Conservation (phyloP, 1,284 basidiomycete species). For the Boletus subluridellus region DNA sequence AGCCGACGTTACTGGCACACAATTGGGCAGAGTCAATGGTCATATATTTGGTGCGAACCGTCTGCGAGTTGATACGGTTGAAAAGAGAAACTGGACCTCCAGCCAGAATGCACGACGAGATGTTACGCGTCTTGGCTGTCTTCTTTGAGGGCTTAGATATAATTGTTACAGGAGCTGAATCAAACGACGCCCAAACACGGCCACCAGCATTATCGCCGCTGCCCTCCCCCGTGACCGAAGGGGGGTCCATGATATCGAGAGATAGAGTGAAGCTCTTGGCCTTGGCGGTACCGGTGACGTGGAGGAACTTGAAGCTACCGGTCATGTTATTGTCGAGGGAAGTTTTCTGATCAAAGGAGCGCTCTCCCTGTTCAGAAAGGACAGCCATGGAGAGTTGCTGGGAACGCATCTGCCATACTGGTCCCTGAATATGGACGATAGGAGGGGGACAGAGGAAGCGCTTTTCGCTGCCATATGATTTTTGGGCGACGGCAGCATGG, state of each 20-base stretch:
- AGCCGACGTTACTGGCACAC: constrained; percentile 81
- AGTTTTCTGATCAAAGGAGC: constrained; percentile 77
- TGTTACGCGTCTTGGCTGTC: constrained; percentile 92
- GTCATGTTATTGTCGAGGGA: constrained; percentile 76
- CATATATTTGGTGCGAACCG: constrained; percentile 96
- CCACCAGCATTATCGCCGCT: constrained; percentile 53
- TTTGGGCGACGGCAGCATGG: constrained; percentile 87
- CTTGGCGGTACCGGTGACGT: constrained; percentile 84
- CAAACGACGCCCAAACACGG: constrained; percentile 86
- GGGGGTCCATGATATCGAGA: constrained; percentile 74
- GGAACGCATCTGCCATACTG: constrained; percentile 73
- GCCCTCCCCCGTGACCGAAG: constrained; percentile 47
- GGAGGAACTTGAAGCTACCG: constrained; percentile 86
- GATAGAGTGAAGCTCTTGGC: constrained; percentile 87
- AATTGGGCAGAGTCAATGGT: constrained; percentile 81
- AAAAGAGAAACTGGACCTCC: constrained; percentile 91
- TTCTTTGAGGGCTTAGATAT: constrained; percentile 98
- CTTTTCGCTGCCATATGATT: constrained; percentile 90
- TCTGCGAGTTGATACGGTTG: constrained; percentile 96
- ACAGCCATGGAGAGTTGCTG: constrained; percentile 84
- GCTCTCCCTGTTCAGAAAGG: constrained; percentile 78
- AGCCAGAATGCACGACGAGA: constrained; percentile 85
- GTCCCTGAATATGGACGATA: constrained; percentile 82
- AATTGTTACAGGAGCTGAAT: constrained; percentile 87
- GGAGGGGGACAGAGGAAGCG: constrained; percentile 88